Percentiles rank a stretch among this genome's conserved stretches.
phyloP scores from a whole-genome alignment of 495 filamentous ascomycete genomes.

The Neurospora sp. region DNA sequence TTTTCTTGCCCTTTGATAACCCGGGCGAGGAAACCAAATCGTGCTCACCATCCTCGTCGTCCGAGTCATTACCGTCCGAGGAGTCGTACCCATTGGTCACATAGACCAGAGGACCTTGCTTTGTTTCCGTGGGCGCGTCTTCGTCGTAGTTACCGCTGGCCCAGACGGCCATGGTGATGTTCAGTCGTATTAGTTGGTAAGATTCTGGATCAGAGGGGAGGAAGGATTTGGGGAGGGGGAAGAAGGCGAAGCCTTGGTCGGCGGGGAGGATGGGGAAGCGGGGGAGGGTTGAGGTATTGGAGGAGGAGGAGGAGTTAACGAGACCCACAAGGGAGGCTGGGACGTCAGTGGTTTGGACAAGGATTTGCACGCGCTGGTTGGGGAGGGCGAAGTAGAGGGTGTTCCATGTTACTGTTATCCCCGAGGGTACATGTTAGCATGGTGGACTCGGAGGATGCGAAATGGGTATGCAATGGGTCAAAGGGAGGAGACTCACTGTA shows the following conservation, averaged over 20 bases:
- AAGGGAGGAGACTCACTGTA: conserved; percentile 11
- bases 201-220: neutral
- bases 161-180: neutral
- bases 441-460: too few relatives aligned
- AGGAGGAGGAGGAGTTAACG: neutral
- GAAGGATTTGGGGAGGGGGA: conserved; percentile 9
- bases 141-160: neutral
- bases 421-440: too few relatives aligned
- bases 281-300: conserved; percentile 12
- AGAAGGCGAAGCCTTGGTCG: neutral
- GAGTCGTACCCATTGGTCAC: neutral
- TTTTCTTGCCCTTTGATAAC: neutral
- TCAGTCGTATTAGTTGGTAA: neutral
- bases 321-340: neutral
- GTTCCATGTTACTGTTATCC: conserved; percentile 15
- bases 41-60: neutral
- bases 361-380: neutral
- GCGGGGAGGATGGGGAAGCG: conserved; percentile 10
- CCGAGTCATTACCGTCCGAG: neutral
- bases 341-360: conserved; percentile 6
- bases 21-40: neutral
- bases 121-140: neutral
- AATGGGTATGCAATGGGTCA: too few relatives aligned
- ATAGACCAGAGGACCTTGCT: neutral
- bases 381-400: conserved; percentile 10